These are phyloP conservation scores for Colletotrichum eremochloae DNA, from an alignment of 2,329 filamentous ascomycete genomes.

Conservation along the genomic window DNA sequence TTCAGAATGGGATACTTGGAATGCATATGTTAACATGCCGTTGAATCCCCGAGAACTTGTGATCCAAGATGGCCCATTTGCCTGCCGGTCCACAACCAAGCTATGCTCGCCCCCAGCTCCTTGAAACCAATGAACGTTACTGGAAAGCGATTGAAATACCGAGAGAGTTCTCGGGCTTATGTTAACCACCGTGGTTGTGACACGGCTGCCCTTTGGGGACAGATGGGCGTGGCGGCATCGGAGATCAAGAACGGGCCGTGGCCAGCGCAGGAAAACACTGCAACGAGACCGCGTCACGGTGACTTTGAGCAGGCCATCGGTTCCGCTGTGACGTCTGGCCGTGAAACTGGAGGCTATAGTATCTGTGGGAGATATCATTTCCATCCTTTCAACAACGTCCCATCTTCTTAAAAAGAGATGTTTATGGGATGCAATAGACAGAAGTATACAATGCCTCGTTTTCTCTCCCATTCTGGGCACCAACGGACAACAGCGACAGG, in stretches of 20 bases:
- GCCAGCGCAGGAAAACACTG: not conserved
- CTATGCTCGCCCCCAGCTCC: not conserved
- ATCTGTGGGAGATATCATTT: not conserved
- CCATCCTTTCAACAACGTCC: not conserved
- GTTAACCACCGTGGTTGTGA: not conserved
- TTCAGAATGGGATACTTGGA: not conserved
- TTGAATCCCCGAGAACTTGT: no score
- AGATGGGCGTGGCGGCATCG: not conserved
- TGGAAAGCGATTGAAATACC: not conserved
- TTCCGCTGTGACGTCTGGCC: not conserved
- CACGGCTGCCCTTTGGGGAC: not conserved
- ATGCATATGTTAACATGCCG: not conserved
- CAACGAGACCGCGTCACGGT: not conserved
- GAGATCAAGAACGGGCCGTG: not conserved
- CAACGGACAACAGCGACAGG: no score
- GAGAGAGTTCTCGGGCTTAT: not conserved
- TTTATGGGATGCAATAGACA: not conserved
- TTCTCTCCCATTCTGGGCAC: no score
- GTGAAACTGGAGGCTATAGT: not conserved
- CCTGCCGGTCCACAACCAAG: not conserved
- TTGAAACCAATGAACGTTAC: no score
- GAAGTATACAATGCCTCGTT: not conserved
- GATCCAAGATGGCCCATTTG: not conserved
- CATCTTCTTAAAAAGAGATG: not conserved
- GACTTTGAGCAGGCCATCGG: not conserved